Base-by-base conservation (phyloP, 2,329 filamentous ascomycete species). In the Pseudocercospora fijiensis region DNA sequence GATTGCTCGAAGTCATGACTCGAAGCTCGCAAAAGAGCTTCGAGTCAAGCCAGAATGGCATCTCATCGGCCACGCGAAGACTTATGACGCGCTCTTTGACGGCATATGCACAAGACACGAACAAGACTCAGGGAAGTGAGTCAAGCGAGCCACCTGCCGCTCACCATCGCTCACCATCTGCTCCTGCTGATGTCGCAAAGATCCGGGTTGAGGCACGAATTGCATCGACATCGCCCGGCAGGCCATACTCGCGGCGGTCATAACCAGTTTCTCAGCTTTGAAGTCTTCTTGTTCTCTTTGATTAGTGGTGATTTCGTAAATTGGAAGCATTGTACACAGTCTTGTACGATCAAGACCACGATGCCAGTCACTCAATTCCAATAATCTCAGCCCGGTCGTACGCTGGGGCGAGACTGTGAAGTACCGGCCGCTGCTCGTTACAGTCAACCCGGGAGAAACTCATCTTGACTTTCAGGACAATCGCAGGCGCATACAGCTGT, bases 361-460 rank as follows among this genome's bases (percentile, higher is more conserved):
- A 24, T 20, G 57, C 41, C 13, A 49, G 26, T 43, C 57, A 59
- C 1, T 45, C 55, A 16, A 18, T 41, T 13, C 41, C 55, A 13
- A 47, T 9, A 3, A 20, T 18, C 16, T 43, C 24, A 11, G 55
- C 30, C 10, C 11, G 13, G 18, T 57, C 41, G 18, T 57, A 57
- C 6, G 24, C 6, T 24, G 26, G 27, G 18, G 55, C 55, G 28
- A 57, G 41, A 24, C 41, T 33, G 26, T 57, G 55, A 22, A 57
- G 16, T 20, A 24, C 28, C 18, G 43, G 43, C 45, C 20, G 57
- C 41, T 16, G 26, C n/a, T 59, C 57, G 27, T 52, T 59, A 26
- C 57, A 59, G 43, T 59, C 57, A 20, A 59, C 47, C 57, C 57
- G 52, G 20, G 52, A 18, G 28, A 56, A 47, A 13, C 43, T 47